Evolutionary conservation across 2,329 filamentous ascomycete species (phyloP).

Genomic region (Colletotrichum euphorbiae): DNA sequence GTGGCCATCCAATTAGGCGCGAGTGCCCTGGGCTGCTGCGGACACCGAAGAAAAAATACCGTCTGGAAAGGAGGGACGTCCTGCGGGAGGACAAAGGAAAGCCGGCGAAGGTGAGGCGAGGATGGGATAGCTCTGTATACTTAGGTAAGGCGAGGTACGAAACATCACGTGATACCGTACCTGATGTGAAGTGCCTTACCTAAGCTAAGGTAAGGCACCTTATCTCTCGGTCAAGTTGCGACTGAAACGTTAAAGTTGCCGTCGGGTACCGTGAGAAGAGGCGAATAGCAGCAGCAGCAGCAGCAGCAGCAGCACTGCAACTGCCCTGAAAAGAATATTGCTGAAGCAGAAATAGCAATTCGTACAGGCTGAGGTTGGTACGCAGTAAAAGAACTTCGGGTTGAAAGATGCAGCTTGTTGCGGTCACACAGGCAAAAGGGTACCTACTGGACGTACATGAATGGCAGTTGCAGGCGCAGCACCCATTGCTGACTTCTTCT

Average conservation of each 20-base stretch:
- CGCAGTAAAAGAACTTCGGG: too few species aligned
- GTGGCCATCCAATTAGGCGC: constrained; percentile 6
- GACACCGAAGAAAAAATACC: neutral
- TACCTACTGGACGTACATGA: neutral
- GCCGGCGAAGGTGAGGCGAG: constrained; percentile 19
- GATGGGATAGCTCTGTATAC: neutral
- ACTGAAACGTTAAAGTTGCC: constrained; percentile 17
- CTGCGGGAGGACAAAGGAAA: neutral
- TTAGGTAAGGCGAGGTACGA: neutral
- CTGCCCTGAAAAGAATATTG: neutral
- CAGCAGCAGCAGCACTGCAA: neutral
- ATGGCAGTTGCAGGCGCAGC: neutral
- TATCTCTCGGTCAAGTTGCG: constrained; percentile 10
- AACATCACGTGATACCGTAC: too few species aligned
- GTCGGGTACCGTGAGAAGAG: constrained; percentile 16
- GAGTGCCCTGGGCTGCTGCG: neutral
- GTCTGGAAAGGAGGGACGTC: neutral
- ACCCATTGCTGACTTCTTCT: neutral
- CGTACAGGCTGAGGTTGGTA: too few species aligned
- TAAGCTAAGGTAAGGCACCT: too few species aligned
- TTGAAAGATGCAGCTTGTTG: neutral
- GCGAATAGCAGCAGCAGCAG: neutral
- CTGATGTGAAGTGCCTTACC: too few species aligned
- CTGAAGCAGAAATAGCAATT: too few species aligned
- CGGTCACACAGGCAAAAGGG: neutral